Base-by-base conservation (phyloP, 192 early-diverging fungal genomes). In the Chytriomyces sp. region DNA sequence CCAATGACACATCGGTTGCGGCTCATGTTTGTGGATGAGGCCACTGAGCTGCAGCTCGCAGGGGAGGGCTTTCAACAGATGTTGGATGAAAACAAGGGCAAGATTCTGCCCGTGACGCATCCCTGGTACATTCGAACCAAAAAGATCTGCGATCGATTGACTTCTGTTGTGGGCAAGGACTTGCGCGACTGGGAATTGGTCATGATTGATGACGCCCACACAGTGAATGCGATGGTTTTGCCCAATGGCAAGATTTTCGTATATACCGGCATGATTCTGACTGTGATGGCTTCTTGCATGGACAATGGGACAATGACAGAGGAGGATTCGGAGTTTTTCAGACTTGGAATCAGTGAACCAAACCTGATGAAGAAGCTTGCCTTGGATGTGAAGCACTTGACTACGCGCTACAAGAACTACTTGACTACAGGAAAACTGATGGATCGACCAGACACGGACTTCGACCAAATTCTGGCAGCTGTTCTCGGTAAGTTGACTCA, bases 191-290 rank as follows among this genome's bases (percentile, higher is more conserved):
- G 82, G 82, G 52, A 80, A 26, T 33, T 83, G 30, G 52, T 74
- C 32, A 79, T 83, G 3, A 55, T 83, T n/a, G 70, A 79, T 55
- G 75, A 81, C 39, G 71, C 69, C 12, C 10, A 19, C 26, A 58
- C 55, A 36, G 75, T 82, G 25, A 83, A 83, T 58, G 82, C 82
- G 32, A 81, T 83, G 44, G 78, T 80, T 28, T 66, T 73, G 22
- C 64, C 82, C 12, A 73, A 70, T 6, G 82, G 79, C 34, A 78
- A 80, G 52, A 83, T 83, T 22, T 81, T 83, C 69, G 79, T 83
- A 1, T 83, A 79, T 59, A 80, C 78, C 5, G 80, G 80, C 5
- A 37, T 81, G 17, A 26, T 81, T 38, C 6, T 44, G 6, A 40
- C 62, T 10, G 0, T 64, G 39, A 44, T 37, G 62, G 39, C 17